phyloP scores from a whole-genome alignment of 495 filamentous ascomycete species.

The Talaromyces thailandensis region DNA sequence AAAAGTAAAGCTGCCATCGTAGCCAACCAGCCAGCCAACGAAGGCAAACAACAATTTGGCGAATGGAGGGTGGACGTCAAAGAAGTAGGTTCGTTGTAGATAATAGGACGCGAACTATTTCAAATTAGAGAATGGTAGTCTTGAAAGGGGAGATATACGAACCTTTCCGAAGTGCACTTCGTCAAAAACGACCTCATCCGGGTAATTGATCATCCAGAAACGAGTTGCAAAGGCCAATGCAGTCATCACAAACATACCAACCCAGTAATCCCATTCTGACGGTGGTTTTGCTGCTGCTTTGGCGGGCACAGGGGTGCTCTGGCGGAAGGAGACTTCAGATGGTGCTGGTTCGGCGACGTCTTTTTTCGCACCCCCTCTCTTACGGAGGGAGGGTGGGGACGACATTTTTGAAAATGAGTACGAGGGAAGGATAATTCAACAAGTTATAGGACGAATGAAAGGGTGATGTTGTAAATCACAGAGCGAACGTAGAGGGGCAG shows the following conservation, averaged over 20 bases:
- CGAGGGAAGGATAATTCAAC: neutral
- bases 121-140: neutral
- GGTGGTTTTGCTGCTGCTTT: constrained; percentile 18
- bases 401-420: constrained; percentile 1
- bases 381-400: constrained; percentile 38
- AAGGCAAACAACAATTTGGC: constrained; percentile 66
- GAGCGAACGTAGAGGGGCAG: constrained; percentile 12
- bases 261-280: constrained; percentile 77
- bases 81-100: constrained; percentile 96
- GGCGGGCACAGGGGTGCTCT: neutral
- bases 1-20: constrained; percentile 94
- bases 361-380: constrained; percentile 42
- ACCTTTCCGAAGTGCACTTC: constrained; percentile 99
- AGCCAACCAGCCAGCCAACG: constrained; percentile 92
- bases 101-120: constrained; percentile 90
- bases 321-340: neutral
- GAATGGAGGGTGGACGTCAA: constrained; percentile 98
- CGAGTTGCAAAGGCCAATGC: constrained; percentile 77
- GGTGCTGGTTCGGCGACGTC: constrained; percentile 11
- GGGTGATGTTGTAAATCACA: constrained; percentile 13
- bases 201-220: constrained; percentile 92
- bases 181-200: constrained; percentile 95
- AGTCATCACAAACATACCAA: constrained; percentile 71
- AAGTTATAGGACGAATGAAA: constrained; percentile 16
- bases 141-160: neutral